These are phyloP conservation scores for Fimicolochytrium jonesii DNA, from an alignment of 192 early-diverging fungal species.

Conservation along the genomic window DNA sequence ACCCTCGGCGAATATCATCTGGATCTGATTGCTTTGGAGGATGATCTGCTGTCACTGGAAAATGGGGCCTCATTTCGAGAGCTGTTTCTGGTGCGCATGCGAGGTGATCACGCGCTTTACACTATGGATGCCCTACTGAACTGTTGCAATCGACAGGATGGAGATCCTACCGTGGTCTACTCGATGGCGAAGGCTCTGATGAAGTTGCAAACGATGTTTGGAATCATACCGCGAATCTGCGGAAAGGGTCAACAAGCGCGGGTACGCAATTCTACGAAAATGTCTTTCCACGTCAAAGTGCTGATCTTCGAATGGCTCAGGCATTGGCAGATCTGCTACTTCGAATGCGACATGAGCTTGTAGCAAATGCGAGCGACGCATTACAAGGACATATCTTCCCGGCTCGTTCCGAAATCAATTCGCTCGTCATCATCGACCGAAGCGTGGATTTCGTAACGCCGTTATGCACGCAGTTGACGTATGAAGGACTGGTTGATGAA, in stretches of 20 bases:
- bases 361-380: conserved; percentile 13
- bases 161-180: conserved; percentile 70
- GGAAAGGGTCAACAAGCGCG: conserved; percentile 82
- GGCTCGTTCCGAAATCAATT: conserved; percentile 50
- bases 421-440: conserved; percentile 86
- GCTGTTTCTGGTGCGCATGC: conserved; percentile 69
- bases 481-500: conserved; percentile 96
- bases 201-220: conserved; percentile 84
- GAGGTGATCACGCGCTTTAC: not conserved
- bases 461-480: conserved; percentile 91
- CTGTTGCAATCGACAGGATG: conserved; percentile 46
- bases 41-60: conserved; percentile 87
- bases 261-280: no score
- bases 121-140: conserved; percentile 67
- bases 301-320: not conserved
- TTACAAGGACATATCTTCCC: conserved; percentile 23
- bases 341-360: conserved; percentile 80
- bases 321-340: conserved; percentile 61
- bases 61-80: conserved; percentile 77
- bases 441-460: conserved; percentile 88
- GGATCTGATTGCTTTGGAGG: conserved; percentile 87
- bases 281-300: no score
- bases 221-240: conserved; percentile 83
- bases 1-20: conserved; percentile 82
- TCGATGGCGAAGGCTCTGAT: conserved; percentile 75